phyloP scores from a whole-genome alignment of 371 early-diverging fungal species.

The Rhizomucor pusillus region DNA sequence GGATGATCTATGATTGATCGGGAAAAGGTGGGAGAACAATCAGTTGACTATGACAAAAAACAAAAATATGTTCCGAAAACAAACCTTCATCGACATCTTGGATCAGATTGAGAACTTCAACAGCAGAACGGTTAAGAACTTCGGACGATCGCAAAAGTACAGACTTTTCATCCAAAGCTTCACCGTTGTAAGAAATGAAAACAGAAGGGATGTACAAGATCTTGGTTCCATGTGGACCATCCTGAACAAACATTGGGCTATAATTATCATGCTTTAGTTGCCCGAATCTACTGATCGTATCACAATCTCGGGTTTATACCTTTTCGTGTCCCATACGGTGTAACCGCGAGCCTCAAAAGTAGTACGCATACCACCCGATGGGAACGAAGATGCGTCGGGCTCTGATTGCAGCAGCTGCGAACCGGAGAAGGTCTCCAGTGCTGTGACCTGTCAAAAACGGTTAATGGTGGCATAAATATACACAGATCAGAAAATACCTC shows the following conservation, averaged over 20 bases:
- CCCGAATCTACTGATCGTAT: too few species aligned
- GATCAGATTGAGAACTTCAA: slow-evolving; percentile 73
- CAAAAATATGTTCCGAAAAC: not conserved
- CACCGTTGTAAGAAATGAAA: slow-evolving; percentile 98
- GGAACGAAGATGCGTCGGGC: slow-evolving; percentile 99
- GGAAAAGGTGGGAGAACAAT: too few species aligned
- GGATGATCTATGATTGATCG: slow-evolving; percentile 25
- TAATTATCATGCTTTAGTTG: slow-evolving; percentile 9
- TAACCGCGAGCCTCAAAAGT: slow-evolving; percentile 99
- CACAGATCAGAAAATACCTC: slow-evolving; percentile 43
- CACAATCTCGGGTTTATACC: slow-evolving; percentile 20
- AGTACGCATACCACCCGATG: slow-evolving; percentile 96
- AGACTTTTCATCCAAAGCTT: slow-evolving; percentile 98
- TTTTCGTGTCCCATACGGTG: slow-evolving; percentile 97
- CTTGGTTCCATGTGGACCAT: slow-evolving; percentile 88
- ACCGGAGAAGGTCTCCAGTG: slow-evolving; percentile 95
- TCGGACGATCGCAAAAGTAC: slow-evolving; percentile 90
- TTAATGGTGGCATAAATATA: slow-evolving; percentile 4
- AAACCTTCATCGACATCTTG: slow-evolving; percentile 59
- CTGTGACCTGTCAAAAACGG: slow-evolving; percentile 49
- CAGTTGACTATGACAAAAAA: too few species aligned
- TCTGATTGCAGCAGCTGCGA: slow-evolving; percentile 96
- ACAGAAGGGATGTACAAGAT: slow-evolving; percentile 96
- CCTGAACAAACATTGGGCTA: slow-evolving; percentile 94
- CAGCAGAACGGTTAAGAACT: slow-evolving; percentile 76